Conservation (phyloP, 441 rosid species). For the Erysimum cheiri region DNA sequence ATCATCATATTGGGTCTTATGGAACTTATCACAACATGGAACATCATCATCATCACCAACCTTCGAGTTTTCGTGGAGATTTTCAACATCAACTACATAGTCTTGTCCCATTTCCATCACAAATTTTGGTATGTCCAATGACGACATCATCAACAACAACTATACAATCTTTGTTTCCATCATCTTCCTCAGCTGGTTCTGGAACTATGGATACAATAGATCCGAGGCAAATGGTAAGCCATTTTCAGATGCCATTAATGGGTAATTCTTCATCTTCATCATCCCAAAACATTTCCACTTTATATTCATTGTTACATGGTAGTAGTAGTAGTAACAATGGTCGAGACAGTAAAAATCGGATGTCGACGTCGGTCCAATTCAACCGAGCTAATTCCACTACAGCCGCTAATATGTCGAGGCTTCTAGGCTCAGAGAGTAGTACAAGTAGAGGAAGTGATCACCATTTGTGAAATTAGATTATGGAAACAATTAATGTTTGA, state of each 20-base stretch:
- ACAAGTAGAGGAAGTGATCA: constrained; percentile 40
- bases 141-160: constrained; percentile 41
- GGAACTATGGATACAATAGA: constrained; percentile 46
- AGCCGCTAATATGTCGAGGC: constrained; percentile 2
- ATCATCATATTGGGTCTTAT: constrained; percentile 42
- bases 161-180: constrained; percentile 61
- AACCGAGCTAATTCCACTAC: constrained; percentile 16
- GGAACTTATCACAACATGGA: constrained; percentile 36
- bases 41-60: constrained; percentile 57
- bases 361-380: constrained; percentile 36
- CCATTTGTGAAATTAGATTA: constrained; percentile 32
- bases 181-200: constrained; percentile 42
- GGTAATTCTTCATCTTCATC: constrained; percentile 47
- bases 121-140: constrained; percentile 54
- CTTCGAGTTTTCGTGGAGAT: constrained; percentile 49
- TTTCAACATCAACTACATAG: constrained; percentile 52
- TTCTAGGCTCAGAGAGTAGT: constrained; percentile 20
- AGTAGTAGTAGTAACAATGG: constrained; percentile 31
- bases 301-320: constrained; percentile 53
- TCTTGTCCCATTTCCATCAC: constrained; percentile 60
- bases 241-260: constrained; percentile 58
- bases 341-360: constrained; percentile 25
- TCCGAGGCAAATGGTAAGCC: constrained; percentile 59
- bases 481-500: constrained; percentile 22
- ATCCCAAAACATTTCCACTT: constrained; percentile 51